Percentiles rank a stretch among this genome's conserved stretches.
phyloP scores from a whole-genome alignment of 78 protist genomes.

The Speleostelium caveatum region DNA sequence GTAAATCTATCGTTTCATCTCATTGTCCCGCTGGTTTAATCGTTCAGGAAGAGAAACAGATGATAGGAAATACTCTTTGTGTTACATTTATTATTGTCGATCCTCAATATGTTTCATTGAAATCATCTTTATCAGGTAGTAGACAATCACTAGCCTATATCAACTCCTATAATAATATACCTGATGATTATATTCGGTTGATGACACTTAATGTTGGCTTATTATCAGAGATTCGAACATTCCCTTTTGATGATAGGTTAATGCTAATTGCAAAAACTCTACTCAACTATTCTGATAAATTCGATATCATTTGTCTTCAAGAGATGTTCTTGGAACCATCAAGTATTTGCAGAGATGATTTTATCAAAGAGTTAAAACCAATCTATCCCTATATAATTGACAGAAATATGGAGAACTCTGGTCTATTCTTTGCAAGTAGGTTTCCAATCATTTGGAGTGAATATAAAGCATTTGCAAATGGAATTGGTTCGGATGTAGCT shows the following conservation, averaged over 20 bases:
- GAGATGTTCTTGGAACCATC: conserved; percentile 36
- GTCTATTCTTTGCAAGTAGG: conserved; percentile 58
- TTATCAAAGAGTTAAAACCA: conserved; percentile 5
- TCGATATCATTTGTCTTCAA: conserved; percentile 51
- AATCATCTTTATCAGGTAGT: not conserved
- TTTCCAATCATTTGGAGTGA: conserved; percentile 75
- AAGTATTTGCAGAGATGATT: conserved; percentile 7
- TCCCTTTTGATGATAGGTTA: conserved; percentile 17
- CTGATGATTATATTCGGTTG: not conserved
- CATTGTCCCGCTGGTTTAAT: conserved; percentile 56
- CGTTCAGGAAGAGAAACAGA: conserved; percentile 34
- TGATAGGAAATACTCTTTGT: conserved; percentile 22
- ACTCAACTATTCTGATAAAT: conserved; percentile 52
- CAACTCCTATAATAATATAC: not conserved
- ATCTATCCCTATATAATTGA: conserved; percentile 48
- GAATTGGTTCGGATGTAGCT: conserved; percentile 61
- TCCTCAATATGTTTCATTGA: too few species aligned
- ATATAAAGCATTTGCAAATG: conserved; percentile 46
- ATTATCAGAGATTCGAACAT: not conserved
- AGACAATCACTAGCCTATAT: not conserved
- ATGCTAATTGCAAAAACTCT: conserved; percentile 20
- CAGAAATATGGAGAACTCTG: conserved; percentile 18
- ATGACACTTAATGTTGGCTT: conserved; percentile 17
- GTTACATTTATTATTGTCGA: conserved; percentile 26
- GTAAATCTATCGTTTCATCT: conserved; percentile 24